Conservation (phyloP, 345 rosid species). For the Heritiera littoralis region DNA sequence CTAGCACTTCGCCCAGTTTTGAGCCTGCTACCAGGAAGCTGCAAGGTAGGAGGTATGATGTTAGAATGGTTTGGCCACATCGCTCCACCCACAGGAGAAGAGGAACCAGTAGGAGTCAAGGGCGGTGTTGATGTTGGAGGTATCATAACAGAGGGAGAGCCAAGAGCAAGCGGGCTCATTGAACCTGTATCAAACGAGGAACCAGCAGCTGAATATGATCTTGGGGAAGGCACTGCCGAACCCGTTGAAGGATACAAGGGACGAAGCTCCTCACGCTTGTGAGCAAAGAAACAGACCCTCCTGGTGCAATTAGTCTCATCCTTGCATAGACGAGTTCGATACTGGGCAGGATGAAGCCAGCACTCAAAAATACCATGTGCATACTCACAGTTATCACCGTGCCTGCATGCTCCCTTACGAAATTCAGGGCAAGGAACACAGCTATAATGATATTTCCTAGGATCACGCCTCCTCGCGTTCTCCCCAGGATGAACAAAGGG, state of each 20-base stretch:
- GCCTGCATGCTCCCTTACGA: slow-evolving; percentile 82
- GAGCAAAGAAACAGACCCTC: slow-evolving; percentile 94
- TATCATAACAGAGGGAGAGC: slow-evolving; percentile 49
- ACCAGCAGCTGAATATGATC: slow-evolving; percentile 57
- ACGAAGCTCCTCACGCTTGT: slow-evolving; percentile 81
- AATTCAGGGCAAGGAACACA: slow-evolving; percentile 97
- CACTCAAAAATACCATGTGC: slow-evolving; percentile 95
- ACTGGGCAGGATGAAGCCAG: slow-evolving; percentile 99
- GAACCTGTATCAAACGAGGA: slow-evolving; percentile 65
- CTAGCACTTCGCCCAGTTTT: slow-evolving; percentile 63
- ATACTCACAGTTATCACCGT: slow-evolving; percentile 83
- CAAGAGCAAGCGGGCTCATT: slow-evolving; percentile 56
- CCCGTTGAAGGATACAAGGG: slow-evolving; percentile 86
- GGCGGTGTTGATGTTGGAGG: slow-evolving; percentile 71
- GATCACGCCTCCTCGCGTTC: slow-evolving; percentile 95
- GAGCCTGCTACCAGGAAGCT: slow-evolving; percentile 81
- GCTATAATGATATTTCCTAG: slow-evolving; percentile 80
- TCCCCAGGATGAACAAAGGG: slow-evolving; percentile 98
- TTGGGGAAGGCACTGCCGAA: slow-evolving; percentile 79
- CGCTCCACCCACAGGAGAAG: slow-evolving; percentile 54
- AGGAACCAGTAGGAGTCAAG: slow-evolving; percentile 57
- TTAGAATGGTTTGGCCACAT: slow-evolving; percentile 60
- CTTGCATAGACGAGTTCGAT: slow-evolving; percentile 84
- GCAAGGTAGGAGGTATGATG: slow-evolving; percentile 58
- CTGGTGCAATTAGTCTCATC: slow-evolving; percentile 75